Conservation (phyloP, 805 yeast species). For the Nadsonia fulvescens region DNA sequence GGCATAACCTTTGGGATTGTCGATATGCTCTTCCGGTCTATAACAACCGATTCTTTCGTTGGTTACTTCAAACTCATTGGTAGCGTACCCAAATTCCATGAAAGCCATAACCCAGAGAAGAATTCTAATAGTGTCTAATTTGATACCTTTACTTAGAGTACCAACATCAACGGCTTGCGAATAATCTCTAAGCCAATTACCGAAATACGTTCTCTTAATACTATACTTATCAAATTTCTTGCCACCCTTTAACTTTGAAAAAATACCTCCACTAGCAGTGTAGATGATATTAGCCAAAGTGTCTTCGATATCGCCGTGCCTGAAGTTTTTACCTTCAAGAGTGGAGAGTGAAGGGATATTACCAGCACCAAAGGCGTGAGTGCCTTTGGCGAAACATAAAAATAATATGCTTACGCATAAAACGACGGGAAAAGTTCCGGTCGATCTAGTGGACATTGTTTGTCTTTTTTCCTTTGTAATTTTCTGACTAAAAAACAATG, state of each 20-base stretch:
- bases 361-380: conserved; percentile 13
- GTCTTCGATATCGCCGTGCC: conserved; percentile 14
- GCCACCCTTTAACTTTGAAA: conserved; percentile 9
- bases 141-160: conserved; percentile 8
- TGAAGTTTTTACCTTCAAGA: conserved; percentile 12
- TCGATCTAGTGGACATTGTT: no score
- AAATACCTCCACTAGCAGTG: conserved; percentile 7
- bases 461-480: no score
- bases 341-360: conserved; percentile 12
- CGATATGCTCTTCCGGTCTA: conserved; percentile 13
- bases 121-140: conserved; percentile 9
- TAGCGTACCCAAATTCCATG: conserved; percentile 13
- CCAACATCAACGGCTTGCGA: conserved; percentile 14
- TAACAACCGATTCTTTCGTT: conserved; percentile 11
- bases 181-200: conserved; percentile 14
- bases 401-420: no score
- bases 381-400: no score
- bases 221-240: conserved; percentile 11
- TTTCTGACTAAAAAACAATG: no score
- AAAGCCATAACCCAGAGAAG: conserved; percentile 11
- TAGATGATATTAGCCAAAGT: conserved; percentile 11
- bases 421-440: no score
- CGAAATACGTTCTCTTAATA: conserved; percentile 12
- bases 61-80: conserved; percentile 13
- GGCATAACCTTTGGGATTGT: conserved; percentile 12